Base-by-base conservation (phyloP, 2,329 filamentous ascomycete species). In the Phyllosticta ampelicida region DNA sequence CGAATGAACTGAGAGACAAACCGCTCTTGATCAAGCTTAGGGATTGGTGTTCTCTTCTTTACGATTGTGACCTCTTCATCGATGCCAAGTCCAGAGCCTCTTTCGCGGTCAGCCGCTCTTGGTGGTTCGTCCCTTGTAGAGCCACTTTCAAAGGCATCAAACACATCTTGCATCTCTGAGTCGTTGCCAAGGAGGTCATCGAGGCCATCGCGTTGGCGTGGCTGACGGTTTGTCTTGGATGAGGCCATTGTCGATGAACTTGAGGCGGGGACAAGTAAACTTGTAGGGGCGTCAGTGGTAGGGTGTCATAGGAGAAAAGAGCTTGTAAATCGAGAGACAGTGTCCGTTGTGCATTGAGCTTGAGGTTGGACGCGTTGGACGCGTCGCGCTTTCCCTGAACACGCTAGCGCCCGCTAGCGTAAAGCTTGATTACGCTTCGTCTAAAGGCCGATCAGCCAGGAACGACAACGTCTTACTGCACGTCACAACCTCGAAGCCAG, bases 11-110 rank as follows among this genome's bases (percentile, higher is more conserved):
- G 19, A 49, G 58, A n/a, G 2, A 51, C 58, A 65, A 55, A 90
- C 86, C 84, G 82, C 9, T 81, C 76, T 65, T 96, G 90, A 67
- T 99, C 91, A 23, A 99, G 80, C 71, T 96, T 99, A 3, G 92
- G 86, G 58, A 84, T 79, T 1, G 90, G 89, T 61, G 84, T 80
- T 36, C 85, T 81, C 65, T 87, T 87, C 73, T 89, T 96, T 48
- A 81, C 82, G 4, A 96, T 80, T 58, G 89, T 86, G 56, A 99
- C 82, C 66, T 95, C 89, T 67, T 95, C 84, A 63, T 97, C 91
- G 59, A 96, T 84, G 51, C 91, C 90, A 2, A 95, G 74, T 0
- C 78, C 78, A 20, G 53, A 13, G 5, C 28, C 48, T 9, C 48
- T 28, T 26, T 59, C 28, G 5, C 52, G 44, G 21, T 21, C 65